Evolutionary conservation across 345 rosid genomes (phyloP), one percentile per base, ranked within the genome.

Genomic region (Eucalyptus marginata): DNA sequence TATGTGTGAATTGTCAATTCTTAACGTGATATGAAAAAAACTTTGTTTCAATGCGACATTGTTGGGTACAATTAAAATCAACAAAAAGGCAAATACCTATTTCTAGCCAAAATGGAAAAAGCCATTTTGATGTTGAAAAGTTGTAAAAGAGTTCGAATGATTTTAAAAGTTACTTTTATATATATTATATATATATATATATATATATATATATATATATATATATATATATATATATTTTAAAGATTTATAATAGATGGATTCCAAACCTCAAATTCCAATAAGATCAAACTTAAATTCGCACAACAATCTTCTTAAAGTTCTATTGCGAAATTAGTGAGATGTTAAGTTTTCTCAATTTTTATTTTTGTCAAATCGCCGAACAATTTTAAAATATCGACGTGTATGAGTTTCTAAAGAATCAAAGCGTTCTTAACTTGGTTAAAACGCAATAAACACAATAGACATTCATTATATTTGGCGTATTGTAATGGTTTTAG

Each of bases 361-460:
- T 22, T 15, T 51, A 5, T 51, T 51, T 6, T 56, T 59, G 8
- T 59, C 6, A 10, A 25, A 27, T 12, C 2, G 4, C 3, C 4
- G 1, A 71, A 36, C 11, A 16, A 18, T 36, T 18, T 5, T 5
- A 10, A 10, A 33, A 36, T 10, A 14, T 18, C 7, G 10, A 16
- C 2, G 2, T 71, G 25, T 3, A 36, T 1, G 5, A 9, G 7
- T 10, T 36, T 76, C 3, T 2, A 76, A 76, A 76, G 8, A 20
- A 76, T 76, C 8, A 0, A 40, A 76, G 4, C 0, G 2, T 71
- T 71, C 0, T 76, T 2, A 76, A 22, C 27, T 76, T 3, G 2
- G 2, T 36, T 36, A 20, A 36, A 20, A 40, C 11, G 27, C 2
- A 0, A 40, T 4, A 7, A 20, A 20, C 7, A 11, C 4, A 3